Conservation (phyloP, 495 filamentous ascomycete genomes). For the Penicillium bovifimosum region DNA sequence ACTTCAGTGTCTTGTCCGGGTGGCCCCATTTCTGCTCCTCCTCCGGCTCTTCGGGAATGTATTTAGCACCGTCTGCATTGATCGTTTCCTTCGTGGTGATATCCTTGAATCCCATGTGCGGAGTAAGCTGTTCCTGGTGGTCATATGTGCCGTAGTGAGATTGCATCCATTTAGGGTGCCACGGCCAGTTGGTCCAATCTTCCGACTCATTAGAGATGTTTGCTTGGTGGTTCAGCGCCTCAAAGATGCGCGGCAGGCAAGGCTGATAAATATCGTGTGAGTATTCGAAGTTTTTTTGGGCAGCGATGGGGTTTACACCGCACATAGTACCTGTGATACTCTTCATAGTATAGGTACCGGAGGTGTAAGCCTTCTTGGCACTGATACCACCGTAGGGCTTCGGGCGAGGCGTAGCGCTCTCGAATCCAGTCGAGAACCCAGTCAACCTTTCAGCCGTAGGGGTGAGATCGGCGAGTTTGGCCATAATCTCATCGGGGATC, state of each 20-base stretch:
- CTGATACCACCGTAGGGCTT: conserved; percentile 40
- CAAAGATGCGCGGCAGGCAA: conserved; percentile 36
- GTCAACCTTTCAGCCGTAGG: conserved; percentile 39
- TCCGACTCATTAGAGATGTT: conserved; percentile 29
- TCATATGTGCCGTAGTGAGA: conserved; percentile 35
- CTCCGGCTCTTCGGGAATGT: conserved; percentile 19
- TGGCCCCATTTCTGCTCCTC: conserved; percentile 36
- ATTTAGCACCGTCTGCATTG: conserved; percentile 16
- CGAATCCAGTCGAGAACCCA: conserved; percentile 36
- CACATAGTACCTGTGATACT: conserved; percentile 42
- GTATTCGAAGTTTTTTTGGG: conserved; percentile 31
- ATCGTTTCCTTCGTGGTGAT: conserved; percentile 24
- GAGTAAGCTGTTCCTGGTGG: conserved; percentile 24
- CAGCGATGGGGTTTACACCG: conserved; percentile 36
- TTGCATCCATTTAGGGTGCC: conserved; percentile 38
- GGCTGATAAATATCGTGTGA: conserved; percentile 38
- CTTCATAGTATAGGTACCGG: conserved; percentile 47
- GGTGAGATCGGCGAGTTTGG: conserved; percentile 30
- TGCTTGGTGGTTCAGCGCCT: conserved; percentile 30
- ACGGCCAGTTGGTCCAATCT: conserved; percentile 25
- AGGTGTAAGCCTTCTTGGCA: conserved; percentile 38
- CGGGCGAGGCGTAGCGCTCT: conserved; percentile 13
- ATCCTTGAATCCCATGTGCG: conserved; percentile 31
- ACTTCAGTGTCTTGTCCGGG: conserved; percentile 29
- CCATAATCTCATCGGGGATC: conserved; percentile 22